These are phyloP conservation scores for Jimgerdemannia flammicorona DNA, from an alignment of 192 early-diverging fungal species.

Conservation along the genomic window DNA sequence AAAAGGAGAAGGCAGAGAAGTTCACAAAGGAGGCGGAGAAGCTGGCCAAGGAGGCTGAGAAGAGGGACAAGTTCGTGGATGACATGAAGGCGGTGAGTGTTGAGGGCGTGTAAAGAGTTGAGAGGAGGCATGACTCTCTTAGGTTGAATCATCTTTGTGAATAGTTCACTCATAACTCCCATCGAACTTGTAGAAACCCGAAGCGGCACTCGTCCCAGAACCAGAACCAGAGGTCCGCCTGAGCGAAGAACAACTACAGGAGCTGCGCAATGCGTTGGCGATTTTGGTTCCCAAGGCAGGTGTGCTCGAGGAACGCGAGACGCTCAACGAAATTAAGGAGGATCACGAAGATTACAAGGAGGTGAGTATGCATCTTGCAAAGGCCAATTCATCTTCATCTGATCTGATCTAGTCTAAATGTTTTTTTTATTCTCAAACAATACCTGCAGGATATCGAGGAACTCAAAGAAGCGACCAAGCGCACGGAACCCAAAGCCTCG, in stretches of 20 bases:
- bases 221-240: slow-evolving; percentile 42
- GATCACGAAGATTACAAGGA: slow-evolving; percentile 64
- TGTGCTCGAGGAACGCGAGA: slow-evolving; percentile 58
- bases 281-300: slow-evolving; percentile 54
- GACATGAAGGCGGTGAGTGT: background rate
- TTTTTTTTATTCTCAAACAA: too few species aligned
- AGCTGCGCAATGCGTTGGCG: slow-evolving; percentile 53
- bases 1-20: slow-evolving; percentile 4
- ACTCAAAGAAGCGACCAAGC: slow-evolving; percentile 46
- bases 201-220: background rate
- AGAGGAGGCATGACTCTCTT: slow-evolving; percentile 2
- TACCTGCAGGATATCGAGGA: slow-evolving; percentile 46
- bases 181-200: background rate
- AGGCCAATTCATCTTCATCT: too few species aligned
- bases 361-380: slow-evolving; percentile 26
- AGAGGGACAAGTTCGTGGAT: slow-evolving; percentile 1
- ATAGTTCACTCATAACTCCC: too few species aligned
- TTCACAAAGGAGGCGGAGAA: slow-evolving; percentile 16
- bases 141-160: background rate
- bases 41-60: slow-evolving; percentile 17
- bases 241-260: slow-evolving; percentile 52
- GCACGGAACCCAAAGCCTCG: slow-evolving; percentile 50
- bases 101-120: background rate
- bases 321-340: slow-evolving; percentile 55
- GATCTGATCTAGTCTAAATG: too few species aligned